A percentile compares a stretch with the other conserved stretches of the same genome.
Conservation (phyloP, 495 filamentous ascomycete genomes). For the Penicillium angulare region DNA sequence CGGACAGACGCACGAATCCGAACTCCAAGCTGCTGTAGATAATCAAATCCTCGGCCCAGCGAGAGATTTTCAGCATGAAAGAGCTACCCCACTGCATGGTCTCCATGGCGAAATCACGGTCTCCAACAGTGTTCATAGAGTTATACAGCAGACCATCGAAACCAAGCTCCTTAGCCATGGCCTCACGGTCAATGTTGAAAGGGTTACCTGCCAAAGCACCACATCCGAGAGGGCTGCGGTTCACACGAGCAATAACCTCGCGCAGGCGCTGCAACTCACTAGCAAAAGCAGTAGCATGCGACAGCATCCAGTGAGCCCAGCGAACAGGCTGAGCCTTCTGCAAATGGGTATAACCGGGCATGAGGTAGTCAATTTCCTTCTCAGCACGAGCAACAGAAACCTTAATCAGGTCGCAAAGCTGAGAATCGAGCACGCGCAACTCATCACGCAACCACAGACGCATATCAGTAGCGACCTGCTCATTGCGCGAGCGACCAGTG, state of each 20-base stretch:
- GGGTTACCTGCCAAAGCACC: conserved; percentile 92
- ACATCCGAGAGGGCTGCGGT: conserved; percentile 75
- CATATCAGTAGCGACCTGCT: conserved; percentile 94
- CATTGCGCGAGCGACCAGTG: conserved; percentile 88
- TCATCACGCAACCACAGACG: conserved; percentile 85
- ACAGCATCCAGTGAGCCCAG: conserved; percentile 86
- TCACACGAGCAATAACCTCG: conserved; percentile 72
- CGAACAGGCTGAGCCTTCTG: conserved; percentile 89
- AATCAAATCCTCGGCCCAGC: conserved; percentile 88
- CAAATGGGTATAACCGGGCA: conserved; percentile 80
- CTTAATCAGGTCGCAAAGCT: conserved; percentile 67
- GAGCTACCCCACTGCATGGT: conserved; percentile 85
- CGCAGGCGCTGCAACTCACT: conserved; percentile 77
- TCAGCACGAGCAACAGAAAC: conserved; percentile 74
- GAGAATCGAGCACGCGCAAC: conserved; percentile 67
- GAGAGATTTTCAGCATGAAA: conserved; percentile 82
- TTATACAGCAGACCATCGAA: conserved; percentile 83
- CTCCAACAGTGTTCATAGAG: conserved; percentile 76
- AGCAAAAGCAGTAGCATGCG: conserved; percentile 72
- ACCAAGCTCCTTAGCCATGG: conserved; percentile 84
- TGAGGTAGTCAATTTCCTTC: conserved; percentile 66
- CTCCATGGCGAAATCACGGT: conserved; percentile 90
- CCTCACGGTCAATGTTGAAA: conserved; percentile 84
- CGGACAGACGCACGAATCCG: conserved; percentile 76
- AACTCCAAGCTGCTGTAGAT: conserved; percentile 84